Evolutionary conservation across 225 moss, liverwort and hornwort genomes (phyloP), one percentile per base, ranked within the genome.

Genomic region (Antitrichia curtipendula): DNA sequence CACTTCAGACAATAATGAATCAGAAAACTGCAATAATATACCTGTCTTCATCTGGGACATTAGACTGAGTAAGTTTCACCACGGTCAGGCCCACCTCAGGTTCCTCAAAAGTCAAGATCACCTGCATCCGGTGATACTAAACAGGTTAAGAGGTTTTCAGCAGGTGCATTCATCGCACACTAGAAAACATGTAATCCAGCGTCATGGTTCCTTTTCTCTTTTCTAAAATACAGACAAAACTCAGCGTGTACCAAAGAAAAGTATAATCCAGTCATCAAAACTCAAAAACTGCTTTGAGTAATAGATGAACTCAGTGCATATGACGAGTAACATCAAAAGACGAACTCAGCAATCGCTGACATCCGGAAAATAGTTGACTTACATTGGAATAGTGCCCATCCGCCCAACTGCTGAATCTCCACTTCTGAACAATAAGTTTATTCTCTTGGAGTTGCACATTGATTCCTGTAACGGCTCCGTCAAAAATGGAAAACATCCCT

Each of bases 11-110:
- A 40, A 70, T 47, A 38, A 66, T 65, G 75, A 84, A 29, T 41
- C 12, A 54, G 61, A n/a, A n/a, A 65, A 64, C 20, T 71, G 13
- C 21, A 78, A 50, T 28, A 13, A 38, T 9, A 41, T 91, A 97
- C 98, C 97, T 99, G 91, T 99, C 99, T 89, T 99, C 99, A 86
- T 96, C 97, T 49, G 99, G 99, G 20, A 99, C 95, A 86, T 97
- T 97, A 41, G 97, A 92, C 87, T 99, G 99, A 61, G 93, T 94
- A 72, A 99, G 91, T 85, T 93, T 96, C 91, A 99, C 94, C 64
- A 99, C 88, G 31, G 99, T 99, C n/a, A 95, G 82, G 68, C 99
- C 99, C 80, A 95, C 94, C 84, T 97, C 97, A 69, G 96, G 96
- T 86, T 99, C 99, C 90, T 97, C 99, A 28, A 99, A 53, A 63